Evolutionary conservation across 345 rosid species (phyloP), one percentile per base, ranked within the genome.

Genomic region (Kernera saxatilis): DNA sequence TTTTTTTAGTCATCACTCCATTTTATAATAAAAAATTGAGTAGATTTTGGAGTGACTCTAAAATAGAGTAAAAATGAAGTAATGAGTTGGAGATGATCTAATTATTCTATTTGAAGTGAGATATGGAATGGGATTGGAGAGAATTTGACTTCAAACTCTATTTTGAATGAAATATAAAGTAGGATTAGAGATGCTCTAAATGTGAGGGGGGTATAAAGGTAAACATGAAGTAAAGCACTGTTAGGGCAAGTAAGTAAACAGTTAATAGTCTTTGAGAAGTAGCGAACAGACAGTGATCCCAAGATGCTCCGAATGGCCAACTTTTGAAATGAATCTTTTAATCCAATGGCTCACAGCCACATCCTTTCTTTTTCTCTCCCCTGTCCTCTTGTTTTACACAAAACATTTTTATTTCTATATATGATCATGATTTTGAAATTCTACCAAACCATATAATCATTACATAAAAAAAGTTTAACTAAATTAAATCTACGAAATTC

Each of bases 281-380:
- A 69, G 75, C 79, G 79, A 75, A 75, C 70, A 62, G 79, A 69
- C 79, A 30, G 32, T 73, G 75, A 75, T 75, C 79, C 74, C 70
- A 75, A 75, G 74, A 69, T 75, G 74, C 65, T 69, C 74, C 72
- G 79, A 75, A 69, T 75, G 35, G 79, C 75, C 79, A 75, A 69
- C 70, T 69, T 69, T 44, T 49, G 22, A 55, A 72, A 57, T 60
- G 78, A 75, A 75, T 75, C 79, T 75, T 69, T 69, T 26, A 26
- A 53, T 61, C 70, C 79, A 68, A 68, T 75, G 64, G 49, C 35
- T 60, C 64, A 59, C 40, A 67, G 55, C 78, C 78, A 74, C 78
- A 73, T 73, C 57, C 7, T 8, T 64, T 45, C 2, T 13, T 64
- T 63, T 26, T 37, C 44, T 50, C 19, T 52, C 27, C 14, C 36